Base-by-base conservation (phyloP, 352 stramenopile species). In the Phytophthora pistaciae region DNA sequence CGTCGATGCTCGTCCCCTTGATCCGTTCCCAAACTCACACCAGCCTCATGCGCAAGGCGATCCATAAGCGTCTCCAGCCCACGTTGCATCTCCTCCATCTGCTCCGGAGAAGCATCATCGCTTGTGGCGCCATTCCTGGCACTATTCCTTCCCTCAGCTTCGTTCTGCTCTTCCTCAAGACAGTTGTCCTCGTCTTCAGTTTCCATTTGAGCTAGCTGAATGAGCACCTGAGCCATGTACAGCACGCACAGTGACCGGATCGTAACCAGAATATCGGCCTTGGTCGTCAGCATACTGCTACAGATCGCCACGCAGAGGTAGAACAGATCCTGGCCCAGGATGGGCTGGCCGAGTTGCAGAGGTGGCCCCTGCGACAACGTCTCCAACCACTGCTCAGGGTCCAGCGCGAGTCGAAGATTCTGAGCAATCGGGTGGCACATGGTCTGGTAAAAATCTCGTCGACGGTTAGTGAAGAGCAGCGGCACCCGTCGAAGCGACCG, bases 171-270 rank as follows among this genome's bases (percentile, higher is more conserved):
- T 18, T 84, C 49, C 57, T 79, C 73, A 3, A 76, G 21, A 8
- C 84, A 79, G 29, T 91, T 79, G 1, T 90, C 84, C 18, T 88
- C 75, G 11, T 87, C 84, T 71, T 95, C 88, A 7, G 78, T 70
- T 36, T 77, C 77, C 65, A 85, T 70, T 44, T 79, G 80, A 3
- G 82, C 74, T 7, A 92, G 72, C 60, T 95, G 89, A 0, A 95
- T 65, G 14, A 95, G 75, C 38, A 91, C 84, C 75, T 96, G 89
- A 2, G 77, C 83, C 84, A 95, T 93, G 70, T 93, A 77, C 5
- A 96, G 72, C 46, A 93, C 77, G 33, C 86, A 93, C 27, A 96
- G 80, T 13, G 82, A 91, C 16, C 87, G 87, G 27, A 96, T 88
- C 1, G 89, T 94, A 21, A 90, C 76, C 55, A 96, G 57, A 42